These are phyloP conservation scores for Neonectria punicea DNA, from an alignment of 2,329 filamentous ascomycete genomes.

Conservation along the genomic window DNA sequence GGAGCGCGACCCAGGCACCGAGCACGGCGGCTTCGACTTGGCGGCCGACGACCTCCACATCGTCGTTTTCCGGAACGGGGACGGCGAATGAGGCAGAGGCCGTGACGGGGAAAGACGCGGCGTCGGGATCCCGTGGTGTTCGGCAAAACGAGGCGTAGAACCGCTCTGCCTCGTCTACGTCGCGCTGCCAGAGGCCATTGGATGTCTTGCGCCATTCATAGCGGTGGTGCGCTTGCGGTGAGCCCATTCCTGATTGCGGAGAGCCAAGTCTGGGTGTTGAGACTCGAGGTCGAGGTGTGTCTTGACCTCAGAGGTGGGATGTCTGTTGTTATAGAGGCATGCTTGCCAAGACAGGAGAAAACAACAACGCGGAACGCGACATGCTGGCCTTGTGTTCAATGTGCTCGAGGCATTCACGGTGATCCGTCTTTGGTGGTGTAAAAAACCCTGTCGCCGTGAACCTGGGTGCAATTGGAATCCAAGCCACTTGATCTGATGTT, in stretches of 20 bases:
- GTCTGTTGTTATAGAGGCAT: neutral
- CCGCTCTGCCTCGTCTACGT: neutral
- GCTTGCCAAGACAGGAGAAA: neutral
- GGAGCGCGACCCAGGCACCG: neutral
- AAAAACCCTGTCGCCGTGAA: neutral
- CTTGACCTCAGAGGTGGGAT: neutral
- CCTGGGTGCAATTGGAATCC: neutral
- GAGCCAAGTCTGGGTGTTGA: too few species aligned
- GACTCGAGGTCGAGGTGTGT: too few species aligned
- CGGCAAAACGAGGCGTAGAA: conserved; percentile 12
- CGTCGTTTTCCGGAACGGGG: neutral
- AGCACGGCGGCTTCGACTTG: neutral
- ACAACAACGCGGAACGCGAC: neutral
- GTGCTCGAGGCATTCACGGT: too few species aligned
- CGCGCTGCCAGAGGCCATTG: neutral
- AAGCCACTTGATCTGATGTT: neutral
- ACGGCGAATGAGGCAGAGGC: conserved; percentile 1
- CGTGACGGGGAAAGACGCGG: conserved; percentile 7
- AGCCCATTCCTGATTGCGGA: too few species aligned
- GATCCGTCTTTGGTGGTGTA: neutral
- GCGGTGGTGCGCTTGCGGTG: neutral
- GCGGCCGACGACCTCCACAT: too few species aligned
- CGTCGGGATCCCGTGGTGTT: neutral
- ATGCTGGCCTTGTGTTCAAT: neutral
- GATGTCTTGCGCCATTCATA: neutral